Evolutionary conservation across 768 basidiomycete genomes (phyloP), one percentile per base, ranked within the genome.

Genomic region (Austroboletus eburneus): DNA sequence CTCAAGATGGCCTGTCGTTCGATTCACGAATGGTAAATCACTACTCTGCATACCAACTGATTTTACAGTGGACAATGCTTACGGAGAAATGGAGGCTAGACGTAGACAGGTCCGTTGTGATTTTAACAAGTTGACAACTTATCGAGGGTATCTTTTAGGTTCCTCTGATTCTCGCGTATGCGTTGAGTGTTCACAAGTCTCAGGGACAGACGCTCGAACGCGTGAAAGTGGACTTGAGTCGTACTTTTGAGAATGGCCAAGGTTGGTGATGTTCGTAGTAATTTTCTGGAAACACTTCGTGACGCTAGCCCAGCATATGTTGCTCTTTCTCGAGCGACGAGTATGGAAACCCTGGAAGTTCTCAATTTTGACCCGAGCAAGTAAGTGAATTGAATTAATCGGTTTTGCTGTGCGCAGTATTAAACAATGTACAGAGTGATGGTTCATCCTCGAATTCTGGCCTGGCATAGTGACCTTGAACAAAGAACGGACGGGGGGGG

Each of bases 121-220:
- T 33, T 17, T 4, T 16, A 5, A 34, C 25, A n/a, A 42, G 33
- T 7, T 40, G 17, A 17, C 22, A 2, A 21, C n/a, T 48, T 14
- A 5, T 37, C 44, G 37, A 47, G 3, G 77, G 62, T 39, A 23
- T 27, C 25, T 34, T 52, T 24, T 30, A 80, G 77, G 54, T 83
- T 9, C 78, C 80, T 3, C 54, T 85, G 5, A 82, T 83, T 42
- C 68, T 91, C n/a, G 83, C 91, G 0, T 93, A 90, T 87, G 90
- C 91, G 0, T 72, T 93, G 61, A 85, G 83, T 39, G 82, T 93
- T 29, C 90, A 93, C 68, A 94, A 94, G 61, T 85, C 85, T 5
- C 92, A 95, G 32, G 92, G 92, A 0, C 91, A 93, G 64, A 94
- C 92, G 0, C 68, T 95, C 36, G 80, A 89, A 42, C 74, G 89